Base-by-base conservation (phyloP, 306 rosid species). In the Malus sieversii region DNA sequence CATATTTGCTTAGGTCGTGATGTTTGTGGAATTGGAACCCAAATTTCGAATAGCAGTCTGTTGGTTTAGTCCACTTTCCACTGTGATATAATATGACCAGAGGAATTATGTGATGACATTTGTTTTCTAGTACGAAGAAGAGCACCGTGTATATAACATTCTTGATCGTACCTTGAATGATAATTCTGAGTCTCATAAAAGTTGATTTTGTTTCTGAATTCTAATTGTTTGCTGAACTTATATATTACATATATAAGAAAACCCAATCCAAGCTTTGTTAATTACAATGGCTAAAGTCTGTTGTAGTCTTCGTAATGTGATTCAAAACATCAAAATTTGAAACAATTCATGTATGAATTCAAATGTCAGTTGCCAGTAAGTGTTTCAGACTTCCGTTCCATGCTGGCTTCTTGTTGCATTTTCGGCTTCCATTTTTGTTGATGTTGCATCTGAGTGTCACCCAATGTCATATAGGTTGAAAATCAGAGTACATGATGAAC, bases 391-490 rank as follows among this genome's bases (percentile, higher is more conserved):
- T 62, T 72, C 18, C 52, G 4, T 46, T 46, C 52, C 5, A 13
- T 46, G 42, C 61, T 79, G 60, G 65, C 72, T 61, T 85, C 71
- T 78, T 76, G 61, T 85, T 90, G 86, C 91, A 96, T 97, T 88
- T 74, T 72, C 96, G 59, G 84, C 93, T 79, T 90, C 99, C 59
- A 82, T 90, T 75, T 87, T 92, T 70, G 91, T 82, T 83, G 99
- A 92, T 59, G 92, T 96, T 79, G 97, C 98, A 82, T 96, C 97
- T 18, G 99, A 92, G 79, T 96, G 89, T 78, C 99, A 96, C 62
- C 86, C 35, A 33, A 33, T 33, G 35, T 33, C 38, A 33, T 33
- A 33, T 33, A 33, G 38, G 38, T 33, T 33, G 35, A 33, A 33
- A 33, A 33, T 33, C 1, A 33, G 7, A 33, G 35, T 33, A 5